Evolutionary conservation across 2,329 filamentous ascomycete species (phyloP).

Genomic region (Myriosclerotinia scirpicola): DNA sequence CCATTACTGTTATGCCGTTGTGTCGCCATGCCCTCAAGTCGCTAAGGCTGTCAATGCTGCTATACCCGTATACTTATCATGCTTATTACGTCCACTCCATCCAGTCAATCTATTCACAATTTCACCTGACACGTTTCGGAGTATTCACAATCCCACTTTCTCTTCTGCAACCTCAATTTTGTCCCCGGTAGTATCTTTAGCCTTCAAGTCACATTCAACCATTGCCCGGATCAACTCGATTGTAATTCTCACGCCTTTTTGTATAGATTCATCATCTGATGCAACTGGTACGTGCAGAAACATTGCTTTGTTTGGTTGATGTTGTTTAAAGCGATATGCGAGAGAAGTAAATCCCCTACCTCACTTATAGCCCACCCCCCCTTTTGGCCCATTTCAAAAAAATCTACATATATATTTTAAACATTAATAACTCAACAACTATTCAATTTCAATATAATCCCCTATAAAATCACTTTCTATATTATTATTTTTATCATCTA

Average conservation of each 20-base stretch:
- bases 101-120: background rate
- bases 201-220: slow-evolving; percentile 45
- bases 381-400: too few species aligned
- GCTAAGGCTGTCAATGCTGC: too few species aligned
- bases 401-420: too few species aligned
- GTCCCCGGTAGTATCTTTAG: background rate
- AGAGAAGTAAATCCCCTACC: too few species aligned
- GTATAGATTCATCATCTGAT: slow-evolving; percentile 50
- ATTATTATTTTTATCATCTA: too few species aligned
- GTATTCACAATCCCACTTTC: background rate
- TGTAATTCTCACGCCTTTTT: slow-evolving; percentile 52
- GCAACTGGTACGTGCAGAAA: slow-evolving; percentile 73
- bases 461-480: too few species aligned
- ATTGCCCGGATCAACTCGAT: slow-evolving; percentile 58
- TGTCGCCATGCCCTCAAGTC: too few species aligned
- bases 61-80: background rate
- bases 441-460: too few species aligned
- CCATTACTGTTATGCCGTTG: background rate
- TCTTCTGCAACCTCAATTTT: background rate
- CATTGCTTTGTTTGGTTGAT: slow-evolving; percentile 53
- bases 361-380: too few species aligned
- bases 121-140: background rate
- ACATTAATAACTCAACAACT: too few species aligned
- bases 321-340: slow-evolving; percentile 53
- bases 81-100: background rate